A percentile compares a stretch with the other conserved stretches of the same genome.
Evolutionary conservation across 495 filamentous ascomycete genomes (phyloP).

Genomic region (Trichoderma asperelloides): DNA sequence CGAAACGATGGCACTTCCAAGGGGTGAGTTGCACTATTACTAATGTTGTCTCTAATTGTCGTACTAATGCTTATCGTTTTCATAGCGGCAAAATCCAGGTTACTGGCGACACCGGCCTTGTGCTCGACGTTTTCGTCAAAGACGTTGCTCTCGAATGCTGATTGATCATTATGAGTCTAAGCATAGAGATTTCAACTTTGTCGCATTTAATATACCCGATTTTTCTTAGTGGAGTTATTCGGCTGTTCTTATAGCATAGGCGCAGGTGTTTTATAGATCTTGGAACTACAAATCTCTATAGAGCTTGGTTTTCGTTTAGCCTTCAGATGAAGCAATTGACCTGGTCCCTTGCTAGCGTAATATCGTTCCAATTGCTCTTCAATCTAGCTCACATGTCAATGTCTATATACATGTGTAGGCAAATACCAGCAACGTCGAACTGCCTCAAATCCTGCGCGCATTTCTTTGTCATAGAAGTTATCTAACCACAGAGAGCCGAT

Average conservation of each 20-base stretch:
- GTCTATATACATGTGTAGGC: too few species aligned
- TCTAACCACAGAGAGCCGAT: too few species aligned
- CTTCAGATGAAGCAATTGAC: neutral
- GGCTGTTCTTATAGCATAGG: neutral
- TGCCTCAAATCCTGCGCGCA: too few species aligned
- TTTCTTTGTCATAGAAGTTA: too few species aligned
- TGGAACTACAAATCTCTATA: neutral
- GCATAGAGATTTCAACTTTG: too few species aligned
- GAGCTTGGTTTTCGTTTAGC: neutral
- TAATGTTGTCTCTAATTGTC: neutral
- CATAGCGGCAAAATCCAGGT: neutral
- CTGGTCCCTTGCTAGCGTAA: neutral
- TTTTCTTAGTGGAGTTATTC: neutral
- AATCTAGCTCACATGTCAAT: too few species aligned
- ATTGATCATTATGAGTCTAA: neutral
- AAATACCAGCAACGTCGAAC: too few species aligned
- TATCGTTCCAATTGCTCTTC: neutral
- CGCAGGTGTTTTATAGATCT: neutral
- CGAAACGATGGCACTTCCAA: neutral
- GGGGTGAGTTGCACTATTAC: neutral
- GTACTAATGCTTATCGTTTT: neutral
- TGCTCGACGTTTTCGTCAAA: neutral
- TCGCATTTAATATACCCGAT: neutral
- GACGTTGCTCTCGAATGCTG: neutral
- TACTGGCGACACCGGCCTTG: neutral